Base-by-base conservation (phyloP, 1,284 basidiomycete species). In the Paramarasmius palmivorus region DNA sequence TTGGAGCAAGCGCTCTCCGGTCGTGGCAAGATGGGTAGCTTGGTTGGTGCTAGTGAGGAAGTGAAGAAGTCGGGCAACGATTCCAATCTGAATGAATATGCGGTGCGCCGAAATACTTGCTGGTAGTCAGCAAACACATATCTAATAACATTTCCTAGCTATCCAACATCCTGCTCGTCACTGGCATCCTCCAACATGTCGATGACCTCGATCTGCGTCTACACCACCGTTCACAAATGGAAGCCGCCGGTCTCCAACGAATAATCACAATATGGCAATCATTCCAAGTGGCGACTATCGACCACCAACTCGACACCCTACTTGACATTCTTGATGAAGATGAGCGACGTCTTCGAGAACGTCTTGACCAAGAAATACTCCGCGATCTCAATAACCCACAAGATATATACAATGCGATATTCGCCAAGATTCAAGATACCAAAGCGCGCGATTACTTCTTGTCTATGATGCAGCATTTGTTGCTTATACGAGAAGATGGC, bases 31-130 rank as follows among this genome's bases (percentile, higher is more conserved):
- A 96, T 98, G 93, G 96, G 96, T 2, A 96, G 91, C 65, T 72
- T 92, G 46, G 96, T 99, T 7, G 96, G 97, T 2, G 92, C 93
- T 8, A 95, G 93, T 61, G 92, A 95, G 34, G 93, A 97, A 58
- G 82, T 96, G 55, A 85, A 81, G 65, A 84, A 82, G 49, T 75
- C 78, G 42, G 83, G 84, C 46, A 75, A 79, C 39, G 85, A 89
- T 57, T 81, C 76, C 36, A 83, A 80, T 39, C 70, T 95, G 56
- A 88, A 89, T 59, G 93, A 95, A 54, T 95, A 93, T 62, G 88
- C 89, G 65, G 90, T 95, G 62, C 67, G 87, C 76, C 61, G 58
- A 63, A 63, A 50, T 44, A 22, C 36, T 8, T 51, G 15, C 38
- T 14, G 23, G 45, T 34, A 20, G 49, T 46, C 57, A 61, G 26